Percentiles rank a stretch among this genome's conserved stretches.
Evolutionary conservation across 805 yeast genomes (phyloP).

Genomic region (Candida krabiensis): DNA sequence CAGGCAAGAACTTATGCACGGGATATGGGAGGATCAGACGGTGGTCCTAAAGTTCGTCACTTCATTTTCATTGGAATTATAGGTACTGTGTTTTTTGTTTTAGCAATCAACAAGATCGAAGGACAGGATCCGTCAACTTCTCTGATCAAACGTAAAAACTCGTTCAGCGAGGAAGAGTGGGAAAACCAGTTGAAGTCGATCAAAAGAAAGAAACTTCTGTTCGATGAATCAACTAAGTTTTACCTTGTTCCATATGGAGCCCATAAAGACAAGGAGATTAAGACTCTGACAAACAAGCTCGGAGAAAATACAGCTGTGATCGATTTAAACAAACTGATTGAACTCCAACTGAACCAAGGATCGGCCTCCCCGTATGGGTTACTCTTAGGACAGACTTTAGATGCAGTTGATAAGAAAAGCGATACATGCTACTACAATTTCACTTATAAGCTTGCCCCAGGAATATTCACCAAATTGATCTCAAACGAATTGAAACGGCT

Average conservation of each 20-base stretch:
- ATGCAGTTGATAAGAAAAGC: conserved; percentile 25
- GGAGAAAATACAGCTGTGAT: conserved; percentile 38
- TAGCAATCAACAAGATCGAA: conserved; percentile 31
- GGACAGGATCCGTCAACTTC: conserved; percentile 32
- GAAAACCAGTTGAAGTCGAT: conserved; percentile 35
- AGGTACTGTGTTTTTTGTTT: conserved; percentile 42
- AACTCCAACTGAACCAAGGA: conserved; percentile 40
- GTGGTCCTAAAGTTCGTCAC: conserved; percentile 39
- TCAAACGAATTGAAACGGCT: conserved; percentile 34
- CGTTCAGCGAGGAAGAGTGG: conserved; percentile 52
- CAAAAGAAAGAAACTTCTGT: conserved; percentile 31
- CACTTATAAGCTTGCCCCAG: conserved; percentile 36
- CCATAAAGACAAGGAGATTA: conserved; percentile 14
- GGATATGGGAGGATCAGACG: conserved; percentile 20
- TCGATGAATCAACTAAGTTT: conserved; percentile 25
- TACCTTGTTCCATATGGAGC: conserved; percentile 31
- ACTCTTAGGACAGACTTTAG: conserved; percentile 46
- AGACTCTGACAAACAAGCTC: conserved; percentile 10
- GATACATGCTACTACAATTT: conserved; percentile 30
- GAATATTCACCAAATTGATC: conserved; percentile 51
- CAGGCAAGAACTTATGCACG: conserved; percentile 14
- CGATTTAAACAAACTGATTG: conserved; percentile 51
- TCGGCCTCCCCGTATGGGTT: conserved; percentile 49
- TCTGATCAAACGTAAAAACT: conserved; percentile 33
- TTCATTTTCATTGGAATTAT: conserved; percentile 43